phyloP scores from a whole-genome alignment of 768 basidiomycete genomes.

The Artomyces pyxidatus region DNA sequence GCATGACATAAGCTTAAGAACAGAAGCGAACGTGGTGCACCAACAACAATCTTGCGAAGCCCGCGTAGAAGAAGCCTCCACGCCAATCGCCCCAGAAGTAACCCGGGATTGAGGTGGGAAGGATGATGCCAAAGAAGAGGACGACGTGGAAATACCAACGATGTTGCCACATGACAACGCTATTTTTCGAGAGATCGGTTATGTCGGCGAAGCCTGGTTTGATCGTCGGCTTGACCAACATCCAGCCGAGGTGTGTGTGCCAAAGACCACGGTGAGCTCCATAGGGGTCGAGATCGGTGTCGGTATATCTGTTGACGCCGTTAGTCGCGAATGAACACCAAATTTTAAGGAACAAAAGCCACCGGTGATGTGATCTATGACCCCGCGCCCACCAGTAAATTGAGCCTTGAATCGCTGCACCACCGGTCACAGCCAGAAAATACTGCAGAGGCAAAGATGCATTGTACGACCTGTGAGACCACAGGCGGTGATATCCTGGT shows the following conservation, averaged over 20 bases:
- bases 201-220: constrained; percentile 43
- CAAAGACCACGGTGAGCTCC: constrained; percentile 43
- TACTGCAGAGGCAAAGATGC: constrained; percentile 40
- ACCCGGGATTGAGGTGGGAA: constrained; percentile 42
- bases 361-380: constrained; percentile 46
- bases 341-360: background rate
- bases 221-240: constrained; percentile 40
- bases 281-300: constrained; percentile 53
- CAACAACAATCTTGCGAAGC: constrained; percentile 37
- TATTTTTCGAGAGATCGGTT: constrained; percentile 37
- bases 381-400: constrained; percentile 50
- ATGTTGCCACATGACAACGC: constrained; percentile 47
- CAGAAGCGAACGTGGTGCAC: constrained; percentile 41
- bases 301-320: constrained; percentile 27
- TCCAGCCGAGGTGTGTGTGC: constrained; percentile 44
- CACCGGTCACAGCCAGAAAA: constrained; percentile 36
- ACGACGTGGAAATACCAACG: constrained; percentile 36
- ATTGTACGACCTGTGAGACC: constrained; percentile 49
- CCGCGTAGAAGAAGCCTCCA: constrained; percentile 45
- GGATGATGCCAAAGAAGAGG: constrained; percentile 34
- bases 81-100: constrained; percentile 45
- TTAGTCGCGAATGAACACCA: background rate
- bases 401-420: constrained; percentile 46
- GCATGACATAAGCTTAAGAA: background rate
- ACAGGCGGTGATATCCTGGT: constrained; percentile 47